Base-by-base conservation (phyloP, 768 basidiomycete species). In the Favolaschia claudopus region DNA sequence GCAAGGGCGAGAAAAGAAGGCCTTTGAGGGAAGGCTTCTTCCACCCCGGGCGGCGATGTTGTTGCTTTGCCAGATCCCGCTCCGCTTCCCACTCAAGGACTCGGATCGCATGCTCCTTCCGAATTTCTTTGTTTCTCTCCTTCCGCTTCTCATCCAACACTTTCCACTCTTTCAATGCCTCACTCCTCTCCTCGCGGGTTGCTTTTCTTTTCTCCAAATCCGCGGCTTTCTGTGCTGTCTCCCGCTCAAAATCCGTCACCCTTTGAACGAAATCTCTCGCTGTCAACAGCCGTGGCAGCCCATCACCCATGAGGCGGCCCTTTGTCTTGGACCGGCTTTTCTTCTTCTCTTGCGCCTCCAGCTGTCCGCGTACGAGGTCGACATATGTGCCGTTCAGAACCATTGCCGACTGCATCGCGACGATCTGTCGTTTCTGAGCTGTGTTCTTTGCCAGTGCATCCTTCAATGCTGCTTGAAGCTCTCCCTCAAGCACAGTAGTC, bases 351-450 rank as follows among this genome's bases (percentile, higher is more conserved):
- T 66, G 48, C 22, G 57, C 59, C 28, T 52, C 61, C 27, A 71
- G 66, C 50, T 71, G 62, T 28, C 54, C 43, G 12, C 61, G 42
- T 20, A 71, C 47, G 13, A 53, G 38, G 28, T 58, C 60, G 9
- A 42, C 33, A 36, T 72, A 71, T 14, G 63, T 47, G 15, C 67
- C 61, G 42, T 70, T 72, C 7, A 70, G 61, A n/a, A 72, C 60
- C 37, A 65, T 53, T 7, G 52, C n/a, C 4, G 70, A 64, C 58
- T 71, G 70, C 31, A 69, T 57, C 20, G 61, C n/a, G 17, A 66
- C 32, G 15, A 58, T 13, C 31, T 58, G 64, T 12, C 17, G 20
- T 29, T 64, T 64, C 10, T 47, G 27, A 7, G 7, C 17, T 6
- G 25, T 17, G 37, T 40, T 54, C 22, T 39, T 27, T 8, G 19